Evolutionary conservation across 1,284 basidiomycete genomes (phyloP).

Genomic region (Phylloboletellus chloephorus): DNA sequence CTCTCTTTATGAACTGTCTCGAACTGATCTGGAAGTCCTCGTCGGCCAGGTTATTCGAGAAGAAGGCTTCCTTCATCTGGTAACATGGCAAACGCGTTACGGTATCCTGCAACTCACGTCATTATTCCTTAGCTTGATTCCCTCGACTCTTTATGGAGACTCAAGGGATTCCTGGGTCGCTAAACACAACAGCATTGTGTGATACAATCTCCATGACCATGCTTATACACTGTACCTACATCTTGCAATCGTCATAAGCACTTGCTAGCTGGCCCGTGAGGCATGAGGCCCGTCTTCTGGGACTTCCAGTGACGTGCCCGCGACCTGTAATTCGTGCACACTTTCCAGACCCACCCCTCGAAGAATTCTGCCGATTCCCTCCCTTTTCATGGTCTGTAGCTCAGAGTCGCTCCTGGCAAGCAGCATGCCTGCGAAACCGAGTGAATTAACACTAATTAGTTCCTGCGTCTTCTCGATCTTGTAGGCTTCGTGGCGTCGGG

Average conservation of each 20-base stretch:
- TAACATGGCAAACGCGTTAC: slow-evolving; percentile 19
- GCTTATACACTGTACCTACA: not conserved
- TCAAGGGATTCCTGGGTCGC: slow-evolving; percentile 36
- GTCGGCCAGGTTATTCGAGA: slow-evolving; percentile 51
- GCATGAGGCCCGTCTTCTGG: slow-evolving; percentile 8
- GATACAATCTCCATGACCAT: slow-evolving; percentile 2
- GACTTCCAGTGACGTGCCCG: slow-evolving; percentile 35
- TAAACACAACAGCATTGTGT: slow-evolving; percentile 11
- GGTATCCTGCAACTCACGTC: slow-evolving; percentile 17
- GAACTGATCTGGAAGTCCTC: slow-evolving; percentile 41
- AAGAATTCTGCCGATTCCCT: slow-evolving; percentile 57
- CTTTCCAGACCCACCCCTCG: slow-evolving; percentile 56
- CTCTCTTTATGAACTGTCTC: slow-evolving; percentile 44
- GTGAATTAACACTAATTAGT: slow-evolving; percentile 67
- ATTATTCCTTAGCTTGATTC: slow-evolving; percentile 35
- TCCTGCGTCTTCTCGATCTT: slow-evolving; percentile 47
- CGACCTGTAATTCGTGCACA: slow-evolving; percentile 56
- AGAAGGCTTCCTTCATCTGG: slow-evolving; percentile 50
- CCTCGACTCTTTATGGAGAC: slow-evolving; percentile 34
- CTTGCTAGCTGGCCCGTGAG: slow-evolving; percentile 2
- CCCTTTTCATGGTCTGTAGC: slow-evolving; percentile 57
- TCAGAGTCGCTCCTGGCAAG: slow-evolving; percentile 77
- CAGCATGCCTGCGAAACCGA: slow-evolving; percentile 84
- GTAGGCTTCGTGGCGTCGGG: slow-evolving; percentile 58
- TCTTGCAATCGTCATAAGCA: not conserved